phyloP scores from a whole-genome alignment of 805 yeast species.

The Zygoascus tannicola region DNA sequence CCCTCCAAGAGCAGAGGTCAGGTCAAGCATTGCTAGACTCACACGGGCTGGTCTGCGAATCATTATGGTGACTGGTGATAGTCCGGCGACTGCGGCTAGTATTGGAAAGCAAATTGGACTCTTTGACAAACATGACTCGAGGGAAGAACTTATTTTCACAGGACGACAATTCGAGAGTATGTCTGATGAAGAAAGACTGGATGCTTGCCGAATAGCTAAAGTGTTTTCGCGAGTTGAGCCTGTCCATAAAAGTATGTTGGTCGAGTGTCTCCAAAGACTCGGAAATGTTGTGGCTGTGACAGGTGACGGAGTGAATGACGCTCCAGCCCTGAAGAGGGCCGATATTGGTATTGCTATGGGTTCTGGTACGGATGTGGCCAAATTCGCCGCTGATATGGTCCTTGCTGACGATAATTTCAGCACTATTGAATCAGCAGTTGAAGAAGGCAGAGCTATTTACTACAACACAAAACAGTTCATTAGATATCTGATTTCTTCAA shows the following conservation, averaged over 20 bases:
- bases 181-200: slow-evolving; percentile 28
- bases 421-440: slow-evolving; percentile 48
- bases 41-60: slow-evolving; percentile 41
- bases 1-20: slow-evolving; percentile 41
- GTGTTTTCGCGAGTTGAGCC: slow-evolving; percentile 51
- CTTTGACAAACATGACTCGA: slow-evolving; percentile 26
- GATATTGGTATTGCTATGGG: slow-evolving; percentile 58
- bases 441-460: slow-evolving; percentile 44
- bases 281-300: slow-evolving; percentile 52
- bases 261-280: slow-evolving; percentile 35
- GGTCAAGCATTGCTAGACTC: slow-evolving; percentile 34
- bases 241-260: slow-evolving; percentile 42
- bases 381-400: slow-evolving; percentile 49
- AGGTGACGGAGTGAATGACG: slow-evolving; percentile 55
- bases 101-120: slow-evolving; percentile 37
- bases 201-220: slow-evolving; percentile 38
- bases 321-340: slow-evolving; percentile 50
- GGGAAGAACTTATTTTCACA: slow-evolving; percentile 33
- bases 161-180: slow-evolving; percentile 31
- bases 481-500: slow-evolving; percentile 40
- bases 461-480: slow-evolving; percentile 36
- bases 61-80: slow-evolving; percentile 38
- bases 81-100: slow-evolving; percentile 32
- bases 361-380: slow-evolving; percentile 53
- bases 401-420: slow-evolving; percentile 47